These are phyloP conservation scores for Linanthus parryae DNA, from an alignment of 148 eudicot genomes.

Conservation along the genomic window DNA sequence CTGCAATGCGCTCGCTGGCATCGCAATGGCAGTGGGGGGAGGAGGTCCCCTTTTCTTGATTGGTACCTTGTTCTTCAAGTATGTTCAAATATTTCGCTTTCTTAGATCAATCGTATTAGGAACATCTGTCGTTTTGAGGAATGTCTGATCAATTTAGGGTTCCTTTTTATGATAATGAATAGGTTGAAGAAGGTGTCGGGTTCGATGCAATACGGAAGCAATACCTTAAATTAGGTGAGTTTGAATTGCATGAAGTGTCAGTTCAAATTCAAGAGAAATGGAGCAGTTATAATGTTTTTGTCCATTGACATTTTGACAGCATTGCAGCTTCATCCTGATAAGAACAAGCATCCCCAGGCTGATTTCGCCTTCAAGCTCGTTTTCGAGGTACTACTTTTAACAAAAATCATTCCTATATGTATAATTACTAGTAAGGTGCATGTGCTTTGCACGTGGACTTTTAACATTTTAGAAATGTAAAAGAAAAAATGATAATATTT, in stretches of 20 bases:
- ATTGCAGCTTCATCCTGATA: conserved; percentile 79
- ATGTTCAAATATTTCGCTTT: conserved; percentile 11
- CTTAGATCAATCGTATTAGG: not conserved
- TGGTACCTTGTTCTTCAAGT: conserved; percentile 69
- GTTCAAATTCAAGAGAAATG: not conserved
- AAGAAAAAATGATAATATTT: too few species aligned
- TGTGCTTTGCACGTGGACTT: too few species aligned
- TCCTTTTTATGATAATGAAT: too few species aligned
- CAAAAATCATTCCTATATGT: too few species aligned
- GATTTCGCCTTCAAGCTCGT: conserved; percentile 80
- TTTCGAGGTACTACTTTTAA: conserved; percentile 71
- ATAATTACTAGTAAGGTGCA: too few species aligned
- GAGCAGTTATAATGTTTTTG: not conserved
- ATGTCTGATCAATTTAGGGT: conserved; percentile 1
- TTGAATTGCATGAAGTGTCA: not conserved
- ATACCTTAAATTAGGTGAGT: conserved; percentile 62
- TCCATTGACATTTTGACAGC: conserved; percentile 23
- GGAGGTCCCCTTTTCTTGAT: conserved; percentile 35
- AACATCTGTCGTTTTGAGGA: not conserved
- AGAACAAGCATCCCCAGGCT: conserved; percentile 80
- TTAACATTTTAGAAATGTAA: too few species aligned
- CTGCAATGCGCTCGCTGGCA: conserved; percentile 10
- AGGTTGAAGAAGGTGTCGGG: conserved; percentile 68
- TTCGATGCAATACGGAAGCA: conserved; percentile 46
- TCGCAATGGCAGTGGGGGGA: not conserved